A percentile compares a stretch with the other conserved stretches of the same genome.
Conservation (phyloP, 1,284 basidiomycete species). For the Chalciporus sp. region DNA sequence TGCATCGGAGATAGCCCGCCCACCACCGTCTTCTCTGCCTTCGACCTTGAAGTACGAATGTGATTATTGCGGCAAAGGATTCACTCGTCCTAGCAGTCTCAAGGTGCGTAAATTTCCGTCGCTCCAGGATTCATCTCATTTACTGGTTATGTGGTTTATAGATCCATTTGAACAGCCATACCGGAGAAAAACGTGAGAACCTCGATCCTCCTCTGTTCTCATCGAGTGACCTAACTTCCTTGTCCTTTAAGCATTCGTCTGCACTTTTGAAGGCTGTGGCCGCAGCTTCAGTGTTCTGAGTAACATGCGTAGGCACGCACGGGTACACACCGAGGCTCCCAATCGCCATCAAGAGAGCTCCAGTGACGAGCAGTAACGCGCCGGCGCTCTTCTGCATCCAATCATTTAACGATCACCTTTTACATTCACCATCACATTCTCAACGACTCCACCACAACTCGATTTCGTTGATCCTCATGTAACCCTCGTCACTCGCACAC, state of each 20-base stretch:
- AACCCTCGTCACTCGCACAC: constrained; percentile 13
- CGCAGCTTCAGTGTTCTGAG: constrained; percentile 83
- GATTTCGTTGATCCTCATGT: neutral
- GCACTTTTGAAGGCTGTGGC: constrained; percentile 74
- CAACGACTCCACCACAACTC: constrained; percentile 2
- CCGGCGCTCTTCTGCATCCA: constrained; percentile 11
- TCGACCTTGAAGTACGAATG: constrained; percentile 69
- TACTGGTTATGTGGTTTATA: constrained; percentile 32
- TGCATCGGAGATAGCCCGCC: constrained; percentile 19
- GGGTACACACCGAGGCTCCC: constrained; percentile 58
- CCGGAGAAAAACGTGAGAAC: constrained; percentile 77
- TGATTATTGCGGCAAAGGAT: constrained; percentile 75
- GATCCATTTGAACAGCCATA: constrained; percentile 86
- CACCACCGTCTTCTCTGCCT: constrained; percentile 24
- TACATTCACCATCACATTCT: constrained; percentile 8
- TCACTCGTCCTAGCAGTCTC: constrained; percentile 80
- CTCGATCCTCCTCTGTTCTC: neutral
- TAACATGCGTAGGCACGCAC: constrained; percentile 84
- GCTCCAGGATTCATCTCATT: constrained; percentile 4
- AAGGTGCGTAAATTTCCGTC: constrained; percentile 49
- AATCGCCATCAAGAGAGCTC: constrained; percentile 42
- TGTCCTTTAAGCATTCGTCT: constrained; percentile 61
- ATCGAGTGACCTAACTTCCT: constrained; percentile 9
- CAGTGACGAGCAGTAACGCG: constrained; percentile 45
- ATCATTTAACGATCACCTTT: constrained; percentile 9